Conservation (phyloP, 1,284 basidiomycete genomes). For the Trametes pubescens region DNA sequence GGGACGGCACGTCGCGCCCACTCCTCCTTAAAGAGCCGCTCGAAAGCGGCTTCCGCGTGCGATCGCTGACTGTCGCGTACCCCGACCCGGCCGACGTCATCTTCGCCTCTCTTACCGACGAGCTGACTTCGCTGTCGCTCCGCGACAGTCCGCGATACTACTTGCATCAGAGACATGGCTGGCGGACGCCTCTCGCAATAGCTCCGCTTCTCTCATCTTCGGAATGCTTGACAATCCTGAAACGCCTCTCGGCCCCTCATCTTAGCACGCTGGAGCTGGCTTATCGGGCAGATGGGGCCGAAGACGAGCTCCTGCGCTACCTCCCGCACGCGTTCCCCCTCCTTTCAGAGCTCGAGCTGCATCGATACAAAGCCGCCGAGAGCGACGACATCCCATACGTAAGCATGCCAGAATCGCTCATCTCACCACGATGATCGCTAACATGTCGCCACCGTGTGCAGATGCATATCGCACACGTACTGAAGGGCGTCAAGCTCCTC, state of each 20-base stretch:
- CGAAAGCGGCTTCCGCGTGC: background rate
- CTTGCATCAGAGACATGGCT: background rate
- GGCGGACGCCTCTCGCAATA: background rate
- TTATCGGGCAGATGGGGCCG: background rate
- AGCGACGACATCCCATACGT: conserved; percentile 15
- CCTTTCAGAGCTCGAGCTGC: conserved; percentile 20
- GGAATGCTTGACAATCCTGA: background rate
- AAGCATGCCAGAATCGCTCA: background rate
- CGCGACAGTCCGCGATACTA: conserved; percentile 3
- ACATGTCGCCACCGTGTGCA: background rate
- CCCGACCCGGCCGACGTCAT: conserved; percentile 15
- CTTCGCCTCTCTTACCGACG: background rate
- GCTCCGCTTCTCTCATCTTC: background rate
- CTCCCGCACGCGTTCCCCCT: conserved; percentile 7
- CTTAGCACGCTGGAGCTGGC: no score
- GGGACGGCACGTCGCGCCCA: background rate
- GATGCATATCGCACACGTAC: background rate
- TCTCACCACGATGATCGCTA: background rate
- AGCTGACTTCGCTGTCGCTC: conserved; percentile 5
- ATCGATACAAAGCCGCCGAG: conserved; percentile 8
- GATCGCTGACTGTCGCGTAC: conserved; percentile 7
- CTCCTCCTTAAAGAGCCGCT: background rate
- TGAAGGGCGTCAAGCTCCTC: background rate
- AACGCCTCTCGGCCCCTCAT: conserved; percentile 7
- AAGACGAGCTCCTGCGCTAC: conserved; percentile 21